Evolutionary conservation across 1,284 basidiomycete species (phyloP).

Genomic region (Fomitiporia mediterranea): DNA sequence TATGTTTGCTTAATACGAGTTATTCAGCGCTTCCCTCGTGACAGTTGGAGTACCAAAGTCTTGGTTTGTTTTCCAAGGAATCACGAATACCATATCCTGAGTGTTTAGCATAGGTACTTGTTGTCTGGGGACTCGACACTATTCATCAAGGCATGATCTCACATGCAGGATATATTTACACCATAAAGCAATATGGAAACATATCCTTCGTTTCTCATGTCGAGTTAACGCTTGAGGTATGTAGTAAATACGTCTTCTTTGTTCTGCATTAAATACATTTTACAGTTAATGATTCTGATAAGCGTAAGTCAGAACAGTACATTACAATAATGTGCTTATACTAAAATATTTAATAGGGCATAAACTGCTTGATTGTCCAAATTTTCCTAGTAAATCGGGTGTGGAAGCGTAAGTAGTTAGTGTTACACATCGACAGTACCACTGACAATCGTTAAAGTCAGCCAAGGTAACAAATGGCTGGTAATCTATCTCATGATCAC

Average conservation of each 20-base stretch:
- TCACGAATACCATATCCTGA: neutral
- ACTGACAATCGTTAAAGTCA: neutral
- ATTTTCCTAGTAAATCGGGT: neutral
- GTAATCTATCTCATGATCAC: neutral
- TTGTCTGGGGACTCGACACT: conserved; percentile 16
- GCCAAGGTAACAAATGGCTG: neutral
- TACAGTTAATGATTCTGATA: neutral
- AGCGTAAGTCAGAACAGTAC: neutral
- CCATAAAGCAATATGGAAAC: conserved; percentile 11
- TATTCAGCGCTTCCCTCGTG: neutral
- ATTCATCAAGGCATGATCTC: conserved; percentile 16
- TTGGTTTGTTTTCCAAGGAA: neutral
- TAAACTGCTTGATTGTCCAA: neutral
- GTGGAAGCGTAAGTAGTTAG: neutral
- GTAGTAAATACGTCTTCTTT: neutral
- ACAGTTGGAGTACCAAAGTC: neutral
- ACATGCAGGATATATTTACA: conserved; percentile 13
- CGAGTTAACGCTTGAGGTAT: conserved; percentile 3
- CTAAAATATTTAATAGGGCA: neutral
- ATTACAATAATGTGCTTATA: neutral
- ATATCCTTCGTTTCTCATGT: neutral
- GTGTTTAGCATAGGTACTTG: neutral
- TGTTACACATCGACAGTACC: neutral
- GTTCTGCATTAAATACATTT: neutral
- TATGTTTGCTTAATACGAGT: neutral